phyloP scores from a whole-genome alignment of 2,329 filamentous ascomycete genomes.

The Phoma sp. region DNA sequence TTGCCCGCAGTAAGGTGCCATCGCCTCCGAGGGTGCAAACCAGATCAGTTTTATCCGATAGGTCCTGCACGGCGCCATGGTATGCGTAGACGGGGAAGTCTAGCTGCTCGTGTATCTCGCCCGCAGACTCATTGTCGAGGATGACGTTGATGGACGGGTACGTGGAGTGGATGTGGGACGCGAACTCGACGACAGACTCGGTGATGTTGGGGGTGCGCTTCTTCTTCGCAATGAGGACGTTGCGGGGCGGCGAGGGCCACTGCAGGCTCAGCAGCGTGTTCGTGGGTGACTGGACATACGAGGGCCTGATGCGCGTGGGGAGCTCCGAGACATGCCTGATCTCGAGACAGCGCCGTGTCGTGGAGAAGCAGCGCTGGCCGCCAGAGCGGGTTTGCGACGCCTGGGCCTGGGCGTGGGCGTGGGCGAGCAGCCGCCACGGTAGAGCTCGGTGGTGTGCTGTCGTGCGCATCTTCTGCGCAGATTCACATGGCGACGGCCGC shows the following conservation, averaged over 20 bases:
- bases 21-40: slow-evolving; percentile 92
- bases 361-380: slow-evolving; percentile 31
- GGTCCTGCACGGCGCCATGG: slow-evolving; percentile 46
- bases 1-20: slow-evolving; percentile 85
- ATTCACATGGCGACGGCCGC: neutral
- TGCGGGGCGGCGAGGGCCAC: slow-evolving; percentile 72
- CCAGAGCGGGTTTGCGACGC: neutral
- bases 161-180: slow-evolving; percentile 73
- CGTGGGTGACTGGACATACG: slow-evolving; percentile 58
- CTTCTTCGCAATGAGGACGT: slow-evolving; percentile 73
- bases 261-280: slow-evolving; percentile 69
- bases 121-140: slow-evolving; percentile 78
- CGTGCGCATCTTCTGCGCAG: neutral
- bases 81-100: slow-evolving; percentile 66
- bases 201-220: slow-evolving; percentile 63
- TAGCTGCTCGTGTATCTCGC: slow-evolving; percentile 71
- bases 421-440: slow-evolving; percentile 26
- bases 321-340: slow-evolving; percentile 42
- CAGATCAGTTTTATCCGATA: slow-evolving; percentile 84
- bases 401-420: slow-evolving; percentile 2
- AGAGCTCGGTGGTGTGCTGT: slow-evolving; percentile 29
- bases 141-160: slow-evolving; percentile 84
- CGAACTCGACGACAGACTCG: slow-evolving; percentile 63
- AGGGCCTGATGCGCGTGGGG: slow-evolving; percentile 41
- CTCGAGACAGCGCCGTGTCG: slow-evolving; percentile 24